These are phyloP conservation scores for Blastobotrys persicus DNA, from an alignment of 1,139 yeast genomes.

Conservation along the genomic window DNA sequence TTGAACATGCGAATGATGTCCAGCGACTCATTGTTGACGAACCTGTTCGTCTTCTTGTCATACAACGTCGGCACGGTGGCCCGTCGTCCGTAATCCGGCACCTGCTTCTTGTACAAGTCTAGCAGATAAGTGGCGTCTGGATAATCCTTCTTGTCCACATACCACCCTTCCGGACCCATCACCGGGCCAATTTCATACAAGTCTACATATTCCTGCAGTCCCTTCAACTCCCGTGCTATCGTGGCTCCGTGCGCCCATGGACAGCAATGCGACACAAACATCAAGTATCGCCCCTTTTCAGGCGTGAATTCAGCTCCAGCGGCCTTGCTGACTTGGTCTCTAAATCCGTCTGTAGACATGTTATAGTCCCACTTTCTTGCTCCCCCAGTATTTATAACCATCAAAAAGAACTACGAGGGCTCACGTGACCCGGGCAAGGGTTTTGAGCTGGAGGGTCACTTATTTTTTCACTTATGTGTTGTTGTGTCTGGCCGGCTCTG, in stretches of 20 bases:
- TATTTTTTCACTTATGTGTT: not conserved
- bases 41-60: constrained; percentile 77
- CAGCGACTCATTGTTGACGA: constrained; percentile 86
- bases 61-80: constrained; percentile 91
- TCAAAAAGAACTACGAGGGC: no score
- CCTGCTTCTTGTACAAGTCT: constrained; percentile 70
- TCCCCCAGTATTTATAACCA: not conserved
- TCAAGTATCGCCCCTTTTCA: constrained; percentile 77
- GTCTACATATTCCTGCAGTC: constrained; percentile 72
- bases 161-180: constrained; percentile 52
- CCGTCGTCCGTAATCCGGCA: constrained; percentile 73
- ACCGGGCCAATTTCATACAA: constrained; percentile 49
- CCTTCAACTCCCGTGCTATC: constrained; percentile 71
- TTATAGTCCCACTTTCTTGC: not conserved
- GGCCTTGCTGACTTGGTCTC: not conserved
- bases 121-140: constrained; percentile 59
- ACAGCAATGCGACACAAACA: constrained; percentile 84
- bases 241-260: constrained; percentile 95
- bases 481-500: not conserved
- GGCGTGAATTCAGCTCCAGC: constrained; percentile 63
- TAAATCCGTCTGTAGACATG: constrained; percentile 3
- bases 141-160: constrained; percentile 71
- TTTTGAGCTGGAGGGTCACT: no score
- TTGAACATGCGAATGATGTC: constrained; percentile 84
- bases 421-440: no score